Evolutionary conservation across 2,329 filamentous ascomycete genomes (phyloP), one percentile per base, ranked within the genome.

Genomic region (Colletotrichum chlorophyti): DNA sequence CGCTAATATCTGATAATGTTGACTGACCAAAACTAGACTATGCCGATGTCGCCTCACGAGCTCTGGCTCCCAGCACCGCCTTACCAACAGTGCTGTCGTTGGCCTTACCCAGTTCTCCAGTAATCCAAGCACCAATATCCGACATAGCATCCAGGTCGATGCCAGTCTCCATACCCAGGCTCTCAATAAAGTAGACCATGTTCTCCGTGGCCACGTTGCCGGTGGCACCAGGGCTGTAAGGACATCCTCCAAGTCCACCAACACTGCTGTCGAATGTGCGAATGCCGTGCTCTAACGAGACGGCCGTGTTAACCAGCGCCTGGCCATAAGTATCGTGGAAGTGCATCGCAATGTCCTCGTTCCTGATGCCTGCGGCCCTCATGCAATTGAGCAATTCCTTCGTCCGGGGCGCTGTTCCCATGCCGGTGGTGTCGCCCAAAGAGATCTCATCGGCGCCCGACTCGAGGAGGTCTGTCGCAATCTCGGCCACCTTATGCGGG

Each of bases 401-500:
- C 3, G 89, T 91, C 53, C 85, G 79, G 15, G 87, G 87, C n/a
- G 87, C 88, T 0, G 91, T 96, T 27, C 93, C 93, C 83, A 96
- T 93, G 15, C 93, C 93, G 0, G 93, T 94, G 0, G 93, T 97
- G 69, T 97, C 93, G 6, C 92, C 93, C 1, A 97, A 83, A 2
- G 90, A 91, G 65, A 97, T 93, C 79, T 97, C 92, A 69, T 96
- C 91, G 17, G 91, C 93, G 15, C 93, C 93, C 80, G 94, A 91
- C 68, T 93, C 90, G 1, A 97, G 80, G 45, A 97, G 76, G 68
- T 79, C 86, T 60, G 79, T 83, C 0, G 90, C 88, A 40, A 90
- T 84, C 64, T 89, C 83, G 0, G 86, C 86, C 0, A 90, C 87
- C 61, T 76, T 79, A 67, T 83, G 80, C 27, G 86, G 86, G 65